phyloP scores from a whole-genome alignment of 345 rosid species.

The Citrus mangshanensis region DNA sequence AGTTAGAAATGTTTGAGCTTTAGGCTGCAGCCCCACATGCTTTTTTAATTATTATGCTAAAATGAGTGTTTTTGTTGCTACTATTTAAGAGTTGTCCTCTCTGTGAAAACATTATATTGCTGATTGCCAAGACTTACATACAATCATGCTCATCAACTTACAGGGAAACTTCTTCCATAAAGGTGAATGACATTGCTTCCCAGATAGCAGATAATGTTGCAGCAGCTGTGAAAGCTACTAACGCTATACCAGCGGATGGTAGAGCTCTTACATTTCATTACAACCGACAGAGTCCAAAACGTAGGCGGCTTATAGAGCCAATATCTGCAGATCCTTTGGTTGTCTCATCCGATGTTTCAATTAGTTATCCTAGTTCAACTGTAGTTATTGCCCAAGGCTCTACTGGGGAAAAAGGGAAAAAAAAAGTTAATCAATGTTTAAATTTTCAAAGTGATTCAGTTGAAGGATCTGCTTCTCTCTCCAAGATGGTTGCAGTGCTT shows the following conservation, averaged over 20 bases:
- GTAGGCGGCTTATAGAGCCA: constrained; percentile 76
- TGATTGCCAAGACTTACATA: constrained; percentile 10
- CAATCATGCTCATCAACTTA: constrained; percentile 29
- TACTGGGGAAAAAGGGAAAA: constrained; percentile 46
- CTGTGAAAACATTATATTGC: not conserved
- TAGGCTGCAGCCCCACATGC: not conserved
- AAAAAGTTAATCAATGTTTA: constrained; percentile 34
- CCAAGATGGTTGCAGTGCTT: constrained; percentile 94
- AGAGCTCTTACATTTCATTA: constrained; percentile 69
- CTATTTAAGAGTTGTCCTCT: not conserved
- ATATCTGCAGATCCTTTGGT: constrained; percentile 34
- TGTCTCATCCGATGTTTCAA: constrained; percentile 36
- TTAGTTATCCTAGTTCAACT: constrained; percentile 26
- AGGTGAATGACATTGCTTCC: constrained; percentile 86
- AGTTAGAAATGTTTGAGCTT: not conserved
- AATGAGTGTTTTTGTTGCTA: not conserved
- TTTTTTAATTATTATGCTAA: not conserved
- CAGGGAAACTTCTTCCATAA: constrained; percentile 97
- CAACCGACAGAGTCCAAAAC: constrained; percentile 82
- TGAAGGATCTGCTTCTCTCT: constrained; percentile 66
- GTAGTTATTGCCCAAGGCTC: constrained; percentile 29
- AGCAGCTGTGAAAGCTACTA: constrained; percentile 80
- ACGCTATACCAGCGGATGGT: constrained; percentile 52
- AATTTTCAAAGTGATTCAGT: constrained; percentile 44
- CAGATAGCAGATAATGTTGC: constrained; percentile 81